These are phyloP conservation scores for Nemania diffusa DNA, from an alignment of 2,329 filamentous ascomycete species.

Conservation along the genomic window DNA sequence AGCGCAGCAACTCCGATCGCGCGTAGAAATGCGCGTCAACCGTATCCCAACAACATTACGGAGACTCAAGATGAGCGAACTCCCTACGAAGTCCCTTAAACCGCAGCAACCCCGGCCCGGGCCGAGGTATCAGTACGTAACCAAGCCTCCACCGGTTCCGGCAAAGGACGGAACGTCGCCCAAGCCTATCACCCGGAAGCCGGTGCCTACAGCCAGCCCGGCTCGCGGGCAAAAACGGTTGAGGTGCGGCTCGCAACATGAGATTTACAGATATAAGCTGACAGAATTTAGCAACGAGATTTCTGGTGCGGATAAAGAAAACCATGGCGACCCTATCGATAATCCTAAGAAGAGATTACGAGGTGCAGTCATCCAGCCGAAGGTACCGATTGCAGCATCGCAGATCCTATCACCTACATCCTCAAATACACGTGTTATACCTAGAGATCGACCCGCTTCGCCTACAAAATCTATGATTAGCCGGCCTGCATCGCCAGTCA, in stretches of 20 bases:
- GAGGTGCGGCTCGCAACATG: conserved; percentile 57
- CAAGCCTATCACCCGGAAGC: conserved; percentile 52
- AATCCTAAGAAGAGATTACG: conserved; percentile 76
- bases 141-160: conserved; percentile 59
- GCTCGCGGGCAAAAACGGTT: conserved; percentile 58
- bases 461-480: conserved; percentile 66
- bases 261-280: conserved; percentile 35
- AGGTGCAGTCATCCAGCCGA: conserved; percentile 54
- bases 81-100: conserved; percentile 66
- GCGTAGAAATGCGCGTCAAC: conserved; percentile 93
- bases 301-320: conserved; percentile 79
- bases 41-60: conserved; percentile 85
- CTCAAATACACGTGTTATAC: conserved; percentile 77
- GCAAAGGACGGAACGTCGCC: conserved; percentile 59
- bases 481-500: conserved; percentile 49
- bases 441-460: conserved; percentile 60
- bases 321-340: conserved; percentile 67
- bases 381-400: conserved; percentile 57
- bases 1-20: conserved; percentile 82
- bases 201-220: conserved; percentile 45
- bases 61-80: conserved; percentile 82
- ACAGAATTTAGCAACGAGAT: conserved; percentile 67
- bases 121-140: conserved; percentile 42
- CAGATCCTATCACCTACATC: conserved; percentile 84
- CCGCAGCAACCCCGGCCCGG: conserved; percentile 54